Conservation (phyloP, 1,139 yeast genomes). For the Hemisphaericaspora lyxosophila region DNA sequence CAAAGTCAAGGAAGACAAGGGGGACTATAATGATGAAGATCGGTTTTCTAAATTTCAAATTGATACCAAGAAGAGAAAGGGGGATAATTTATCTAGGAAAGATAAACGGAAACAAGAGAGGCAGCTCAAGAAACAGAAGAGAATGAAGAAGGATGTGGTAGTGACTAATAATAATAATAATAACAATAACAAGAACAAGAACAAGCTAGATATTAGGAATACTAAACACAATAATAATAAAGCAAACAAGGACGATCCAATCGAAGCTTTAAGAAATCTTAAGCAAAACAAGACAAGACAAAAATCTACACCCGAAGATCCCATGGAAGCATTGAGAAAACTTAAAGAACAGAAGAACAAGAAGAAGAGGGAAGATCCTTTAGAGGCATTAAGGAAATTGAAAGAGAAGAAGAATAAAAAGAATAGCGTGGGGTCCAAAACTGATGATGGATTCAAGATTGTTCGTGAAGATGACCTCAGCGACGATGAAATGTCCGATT, state of each 20-base stretch:
- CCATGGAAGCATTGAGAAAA: slow-evolving; percentile 29
- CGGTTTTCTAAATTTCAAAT: slow-evolving; percentile 25
- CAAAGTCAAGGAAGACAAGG: slow-evolving; percentile 42
- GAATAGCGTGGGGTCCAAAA: slow-evolving; percentile 4
- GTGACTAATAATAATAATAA: slow-evolving; percentile 6
- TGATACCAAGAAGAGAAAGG: slow-evolving; percentile 31
- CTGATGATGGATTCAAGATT: slow-evolving; percentile 15
- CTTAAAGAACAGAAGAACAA: slow-evolving; percentile 23
- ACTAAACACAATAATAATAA: not conserved
- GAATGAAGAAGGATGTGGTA: slow-evolving; percentile 6
- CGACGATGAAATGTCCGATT: slow-evolving; percentile 21
- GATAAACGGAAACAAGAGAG: slow-evolving; percentile 60
- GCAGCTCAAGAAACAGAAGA: slow-evolving; percentile 47
- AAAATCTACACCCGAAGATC: slow-evolving; percentile 20
- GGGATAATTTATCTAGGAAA: slow-evolving; percentile 41
- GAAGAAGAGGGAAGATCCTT: slow-evolving; percentile 25
- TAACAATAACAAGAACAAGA: not conserved
- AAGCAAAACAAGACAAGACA: slow-evolving; percentile 18
- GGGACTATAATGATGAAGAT: slow-evolving; percentile 36
- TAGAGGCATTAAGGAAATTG: slow-evolving; percentile 24
- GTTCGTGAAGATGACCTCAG: slow-evolving; percentile 31
- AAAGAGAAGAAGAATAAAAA: slow-evolving; percentile 14
- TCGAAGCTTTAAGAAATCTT: slow-evolving; percentile 22
- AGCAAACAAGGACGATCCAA: slow-evolving; percentile 21
- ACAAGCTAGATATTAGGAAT: too few species aligned